Conservation (phyloP, 805 yeast genomes). For the Myxozyma monticola region DNA sequence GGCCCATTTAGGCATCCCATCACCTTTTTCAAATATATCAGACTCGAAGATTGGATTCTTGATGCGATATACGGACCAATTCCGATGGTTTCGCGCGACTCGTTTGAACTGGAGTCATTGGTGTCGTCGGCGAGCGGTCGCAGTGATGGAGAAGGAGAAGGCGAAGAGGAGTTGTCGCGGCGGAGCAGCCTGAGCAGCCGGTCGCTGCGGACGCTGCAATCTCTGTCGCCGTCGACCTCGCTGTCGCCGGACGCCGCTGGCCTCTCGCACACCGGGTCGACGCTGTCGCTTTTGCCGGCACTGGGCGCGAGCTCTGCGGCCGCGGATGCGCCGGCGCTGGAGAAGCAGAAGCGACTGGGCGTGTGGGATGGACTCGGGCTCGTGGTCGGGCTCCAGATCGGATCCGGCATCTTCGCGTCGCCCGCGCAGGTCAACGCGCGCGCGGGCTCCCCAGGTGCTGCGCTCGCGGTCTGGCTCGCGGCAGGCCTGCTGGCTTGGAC, state of each 20-base stretch:
- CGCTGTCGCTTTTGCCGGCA: background rate
- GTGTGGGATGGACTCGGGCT: conserved; percentile 41
- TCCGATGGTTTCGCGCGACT: conserved; percentile 31
- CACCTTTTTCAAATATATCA: too few species aligned
- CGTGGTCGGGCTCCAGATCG: conserved; percentile 41
- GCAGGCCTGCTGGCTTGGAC: conserved; percentile 47
- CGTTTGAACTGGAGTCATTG: conserved; percentile 39
- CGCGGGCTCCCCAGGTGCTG: conserved; percentile 43
- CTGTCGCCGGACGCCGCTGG: background rate
- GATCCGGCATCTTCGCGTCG: conserved; percentile 46
- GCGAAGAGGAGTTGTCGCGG: conserved; percentile 2
- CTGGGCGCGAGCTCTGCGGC: background rate
- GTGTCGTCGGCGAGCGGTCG: conserved; percentile 36
- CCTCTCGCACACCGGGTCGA: background rate
- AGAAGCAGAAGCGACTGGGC: conserved; percentile 31
- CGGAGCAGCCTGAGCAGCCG: background rate
- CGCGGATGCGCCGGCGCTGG: conserved; percentile 32
- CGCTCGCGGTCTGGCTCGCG: conserved; percentile 42
- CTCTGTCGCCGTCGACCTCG: background rate
- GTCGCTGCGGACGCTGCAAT: background rate
- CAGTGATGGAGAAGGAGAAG: background rate
- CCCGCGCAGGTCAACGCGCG: conserved; percentile 43
- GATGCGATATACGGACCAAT: too few species aligned
- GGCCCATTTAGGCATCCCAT: too few species aligned
- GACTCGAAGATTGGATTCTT: too few species aligned